Percentiles rank a stretch among this genome's conserved stretches.
phyloP scores from a whole-genome alignment of 768 basidiomycete genomes.

The Gyrodon lividus region DNA sequence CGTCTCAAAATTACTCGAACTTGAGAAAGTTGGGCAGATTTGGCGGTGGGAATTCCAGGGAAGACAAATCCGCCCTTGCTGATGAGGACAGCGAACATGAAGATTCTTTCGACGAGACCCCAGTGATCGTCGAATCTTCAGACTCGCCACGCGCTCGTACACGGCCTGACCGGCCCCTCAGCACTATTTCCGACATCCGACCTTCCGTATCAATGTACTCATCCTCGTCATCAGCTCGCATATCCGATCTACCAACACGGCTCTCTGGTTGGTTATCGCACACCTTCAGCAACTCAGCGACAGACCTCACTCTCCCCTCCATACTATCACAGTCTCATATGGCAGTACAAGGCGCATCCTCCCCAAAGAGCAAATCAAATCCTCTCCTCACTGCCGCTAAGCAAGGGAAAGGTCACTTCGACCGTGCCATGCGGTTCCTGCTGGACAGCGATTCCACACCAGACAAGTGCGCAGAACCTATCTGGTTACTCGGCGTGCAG shows the following conservation, averaged over 20 bases:
- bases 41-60: conserved; percentile 23
- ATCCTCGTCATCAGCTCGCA: conserved; percentile 45
- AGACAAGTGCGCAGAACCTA: conserved; percentile 77
- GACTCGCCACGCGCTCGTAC: conserved; percentile 52
- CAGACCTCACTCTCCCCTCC: conserved; percentile 66
- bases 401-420: conserved; percentile 72
- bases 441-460: conserved; percentile 86
- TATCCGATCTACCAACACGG: conserved; percentile 70
- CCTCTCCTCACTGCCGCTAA: conserved; percentile 68
- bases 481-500: conserved; percentile 86
- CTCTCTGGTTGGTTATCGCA: conserved; percentile 82
- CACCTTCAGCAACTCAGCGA: conserved; percentile 68
- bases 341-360: conserved; percentile 20
- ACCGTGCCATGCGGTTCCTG: conserved; percentile 86
- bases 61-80: conserved; percentile 19
- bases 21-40: conserved; percentile 37
- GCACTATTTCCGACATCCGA: conserved; percentile 42
- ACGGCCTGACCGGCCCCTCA: conserved; percentile 56
- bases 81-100: conserved; percentile 35
- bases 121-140: conserved; percentile 67
- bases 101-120: conserved; percentile 47
- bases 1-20: conserved; percentile 22
- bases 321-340: conserved; percentile 51
- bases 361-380: conserved; percentile 45
- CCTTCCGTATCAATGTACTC: conserved; percentile 47